Conservation (phyloP, 495 filamentous ascomycete species). For the Astrothelium macrocarpum region DNA sequence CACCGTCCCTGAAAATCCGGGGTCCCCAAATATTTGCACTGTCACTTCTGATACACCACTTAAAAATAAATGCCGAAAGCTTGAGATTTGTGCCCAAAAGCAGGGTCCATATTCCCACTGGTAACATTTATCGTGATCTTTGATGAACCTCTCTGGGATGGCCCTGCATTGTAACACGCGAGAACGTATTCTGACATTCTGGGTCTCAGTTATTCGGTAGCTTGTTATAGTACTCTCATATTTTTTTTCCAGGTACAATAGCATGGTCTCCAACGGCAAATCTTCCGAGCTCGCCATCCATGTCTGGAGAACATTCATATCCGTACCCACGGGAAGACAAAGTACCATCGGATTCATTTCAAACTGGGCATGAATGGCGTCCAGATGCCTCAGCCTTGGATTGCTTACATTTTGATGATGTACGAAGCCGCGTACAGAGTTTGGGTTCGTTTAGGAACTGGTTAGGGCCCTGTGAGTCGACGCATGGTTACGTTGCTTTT, state of each 20-base stretch:
- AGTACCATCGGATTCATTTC: background rate
- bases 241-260: no score
- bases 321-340: background rate
- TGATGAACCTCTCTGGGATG: background rate
- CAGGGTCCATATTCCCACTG: background rate
- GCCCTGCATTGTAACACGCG: background rate
- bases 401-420: conserved; percentile 3
- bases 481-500: no score
- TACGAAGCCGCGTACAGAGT: background rate
- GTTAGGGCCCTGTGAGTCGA: background rate
- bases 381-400: conserved; percentile 1
- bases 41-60: background rate
- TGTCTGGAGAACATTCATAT: background rate
- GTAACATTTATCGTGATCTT: background rate
- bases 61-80: background rate
- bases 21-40: background rate
- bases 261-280: no score
- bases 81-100: background rate
- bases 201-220: background rate
- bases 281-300: background rate
- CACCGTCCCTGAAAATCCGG: background rate
- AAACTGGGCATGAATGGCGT: background rate
- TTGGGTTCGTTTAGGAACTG: background rate
- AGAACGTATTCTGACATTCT: background rate
- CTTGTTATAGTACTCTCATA: background rate